phyloP scores from a whole-genome alignment of 177 flowering plant genomes.

The Vitis hybrid region DNA sequence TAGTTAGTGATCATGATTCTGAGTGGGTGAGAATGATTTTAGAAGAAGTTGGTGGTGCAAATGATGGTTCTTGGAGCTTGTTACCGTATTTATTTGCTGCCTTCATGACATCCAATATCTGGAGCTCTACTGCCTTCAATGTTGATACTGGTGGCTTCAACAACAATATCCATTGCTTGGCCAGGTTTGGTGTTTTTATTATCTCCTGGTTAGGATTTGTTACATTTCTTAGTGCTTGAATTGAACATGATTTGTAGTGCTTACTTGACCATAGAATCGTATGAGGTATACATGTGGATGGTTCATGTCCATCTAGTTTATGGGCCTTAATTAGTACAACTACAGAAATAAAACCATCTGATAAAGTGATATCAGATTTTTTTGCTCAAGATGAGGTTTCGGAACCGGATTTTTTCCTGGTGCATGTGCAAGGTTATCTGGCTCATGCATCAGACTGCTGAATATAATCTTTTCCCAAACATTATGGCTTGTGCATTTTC shows the following conservation, averaged over 20 bases:
- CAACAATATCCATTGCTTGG: conserved; percentile 91
- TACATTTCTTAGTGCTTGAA: background rate
- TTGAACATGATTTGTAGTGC: background rate
- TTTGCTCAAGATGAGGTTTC: too few species aligned
- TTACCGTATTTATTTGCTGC: conserved; percentile 83
- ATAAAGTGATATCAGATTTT: too few species aligned
- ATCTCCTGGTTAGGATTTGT: background rate
- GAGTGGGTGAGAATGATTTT: conserved; percentile 82
- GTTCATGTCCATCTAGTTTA: background rate
- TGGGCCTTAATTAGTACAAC: background rate
- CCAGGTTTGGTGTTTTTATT: conserved; percentile 46
- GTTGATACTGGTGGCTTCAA: conserved; percentile 89
- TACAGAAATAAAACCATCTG: background rate
- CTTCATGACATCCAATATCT: conserved; percentile 83
- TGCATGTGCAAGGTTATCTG: too few species aligned
- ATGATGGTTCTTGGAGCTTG: conserved; percentile 86
- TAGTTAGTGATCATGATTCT: conserved; percentile 74
- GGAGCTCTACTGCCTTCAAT: conserved; percentile 83
- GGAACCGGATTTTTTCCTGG: too few species aligned
- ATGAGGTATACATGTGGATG: background rate
- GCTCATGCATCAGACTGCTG: too few species aligned
- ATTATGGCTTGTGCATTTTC: too few species aligned
- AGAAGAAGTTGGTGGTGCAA: conserved; percentile 83
- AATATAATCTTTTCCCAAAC: too few species aligned
- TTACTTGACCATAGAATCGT: background rate